Evolutionary conservation across 2,329 filamentous ascomycete genomes (phyloP).

Genomic region (Hymenoscyphus fraxineus): DNA sequence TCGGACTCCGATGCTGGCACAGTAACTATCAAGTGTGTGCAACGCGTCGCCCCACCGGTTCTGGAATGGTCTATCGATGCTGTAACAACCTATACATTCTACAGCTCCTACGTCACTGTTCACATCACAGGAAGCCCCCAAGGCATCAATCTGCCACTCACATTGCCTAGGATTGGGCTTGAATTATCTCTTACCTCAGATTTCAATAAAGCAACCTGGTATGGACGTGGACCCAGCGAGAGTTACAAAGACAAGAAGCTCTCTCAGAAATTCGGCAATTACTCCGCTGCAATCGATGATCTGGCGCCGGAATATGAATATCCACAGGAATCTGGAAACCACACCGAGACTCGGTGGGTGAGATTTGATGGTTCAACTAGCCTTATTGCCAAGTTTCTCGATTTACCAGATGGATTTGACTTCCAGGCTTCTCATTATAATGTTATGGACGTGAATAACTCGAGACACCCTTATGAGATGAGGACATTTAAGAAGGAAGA

Average conservation of each 20-base stretch:
- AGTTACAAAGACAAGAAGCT: slow-evolving; percentile 64
- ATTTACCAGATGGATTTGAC: slow-evolving; percentile 27
- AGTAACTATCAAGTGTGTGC: slow-evolving; percentile 40
- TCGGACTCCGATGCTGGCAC: slow-evolving; percentile 37
- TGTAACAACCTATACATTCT: slow-evolving; percentile 50
- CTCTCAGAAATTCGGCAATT: slow-evolving; percentile 55
- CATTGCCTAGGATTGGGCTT: slow-evolving; percentile 60
- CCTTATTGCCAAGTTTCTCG: slow-evolving; percentile 12
- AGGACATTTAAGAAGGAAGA: slow-evolving; percentile 45
- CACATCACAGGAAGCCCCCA: slow-evolving; percentile 43
- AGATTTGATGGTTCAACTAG: slow-evolving; percentile 29
- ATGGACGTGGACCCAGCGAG: slow-evolving; percentile 63
- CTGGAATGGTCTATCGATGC: slow-evolving; percentile 56
- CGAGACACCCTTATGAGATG: slow-evolving; percentile 62
- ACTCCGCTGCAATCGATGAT: slow-evolving; percentile 43
- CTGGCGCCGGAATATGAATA: slow-evolving; percentile 61
- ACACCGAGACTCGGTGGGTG: slow-evolving; percentile 57
- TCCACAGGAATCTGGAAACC: slow-evolving; percentile 65
- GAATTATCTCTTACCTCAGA: slow-evolving; percentile 47
- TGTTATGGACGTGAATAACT: slow-evolving; percentile 50
- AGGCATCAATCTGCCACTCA: slow-evolving; percentile 46
- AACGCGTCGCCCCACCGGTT: slow-evolving; percentile 52
- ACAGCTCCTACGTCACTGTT: slow-evolving; percentile 44
- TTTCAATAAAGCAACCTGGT: slow-evolving; percentile 55
- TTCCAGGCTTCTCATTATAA: slow-evolving; percentile 55